Evolutionary conservation across 371 early-diverging fungal species (phyloP).

Genomic region (Syncephalastrum racemosum): DNA sequence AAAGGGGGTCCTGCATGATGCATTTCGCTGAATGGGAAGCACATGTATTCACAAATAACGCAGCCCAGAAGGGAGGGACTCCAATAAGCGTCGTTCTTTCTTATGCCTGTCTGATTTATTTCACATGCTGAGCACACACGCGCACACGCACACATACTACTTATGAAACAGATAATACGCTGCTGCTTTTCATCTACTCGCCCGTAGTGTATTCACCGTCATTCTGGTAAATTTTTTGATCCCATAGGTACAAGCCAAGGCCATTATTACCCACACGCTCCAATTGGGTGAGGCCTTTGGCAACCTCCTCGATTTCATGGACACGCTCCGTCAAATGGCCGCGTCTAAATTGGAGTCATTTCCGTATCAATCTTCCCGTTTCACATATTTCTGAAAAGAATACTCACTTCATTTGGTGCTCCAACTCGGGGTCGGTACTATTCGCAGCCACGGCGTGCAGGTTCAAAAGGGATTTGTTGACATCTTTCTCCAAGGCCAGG

Average conservation of each 20-base stretch:
- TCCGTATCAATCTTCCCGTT: not conserved
- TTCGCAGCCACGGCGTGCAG: conserved; percentile 52
- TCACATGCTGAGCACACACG: no score
- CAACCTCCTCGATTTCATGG: conserved; percentile 45
- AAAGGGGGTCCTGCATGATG: no score
- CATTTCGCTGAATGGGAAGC: no score
- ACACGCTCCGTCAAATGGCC: conserved; percentile 41
- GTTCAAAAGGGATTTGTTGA: conserved; percentile 60
- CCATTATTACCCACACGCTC: conserved; percentile 54
- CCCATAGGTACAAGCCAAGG: conserved; percentile 49
- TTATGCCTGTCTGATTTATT: not conserved
- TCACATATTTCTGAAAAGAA: not conserved
- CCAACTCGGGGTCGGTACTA: conserved; percentile 56
- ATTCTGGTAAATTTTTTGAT: conserved; percentile 37
- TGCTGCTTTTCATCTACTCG: not conserved
- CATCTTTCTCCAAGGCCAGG: conserved; percentile 48
- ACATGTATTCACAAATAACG: no score
- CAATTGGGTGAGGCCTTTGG: conserved; percentile 50
- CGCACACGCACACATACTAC: not conserved
- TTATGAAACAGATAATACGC: not conserved
- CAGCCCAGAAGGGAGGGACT: no score
- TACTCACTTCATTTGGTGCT: conserved; percentile 55
- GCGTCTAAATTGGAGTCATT: conserved; percentile 14
- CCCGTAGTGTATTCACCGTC: conserved; percentile 19
- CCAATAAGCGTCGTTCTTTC: no score